phyloP scores from a whole-genome alignment of 768 basidiomycete species.

The Mycena floridula region DNA sequence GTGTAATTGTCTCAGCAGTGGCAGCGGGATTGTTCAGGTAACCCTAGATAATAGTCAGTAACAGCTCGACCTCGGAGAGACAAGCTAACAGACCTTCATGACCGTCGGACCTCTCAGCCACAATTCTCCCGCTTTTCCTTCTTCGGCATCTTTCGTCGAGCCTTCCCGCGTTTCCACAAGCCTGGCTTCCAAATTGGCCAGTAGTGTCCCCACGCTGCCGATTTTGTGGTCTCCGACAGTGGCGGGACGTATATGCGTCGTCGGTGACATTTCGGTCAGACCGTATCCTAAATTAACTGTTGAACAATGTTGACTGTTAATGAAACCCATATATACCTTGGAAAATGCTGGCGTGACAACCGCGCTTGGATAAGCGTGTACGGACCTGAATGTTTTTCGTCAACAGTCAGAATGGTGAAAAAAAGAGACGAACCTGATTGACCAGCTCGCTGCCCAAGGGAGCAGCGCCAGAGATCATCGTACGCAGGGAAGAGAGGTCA shows the following conservation, averaged over 20 bases:
- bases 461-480: not conserved
- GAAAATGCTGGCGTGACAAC: not conserved
- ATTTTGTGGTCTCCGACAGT: slow-evolving; percentile 29
- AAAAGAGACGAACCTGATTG: too few species aligned
- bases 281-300: slow-evolving; percentile 60
- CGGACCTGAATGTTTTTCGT: not conserved
- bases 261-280: slow-evolving; percentile 81
- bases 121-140: slow-evolving; percentile 69
- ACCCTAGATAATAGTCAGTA: slow-evolving; percentile 31
- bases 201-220: slow-evolving; percentile 61
- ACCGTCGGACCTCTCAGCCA: slow-evolving; percentile 75
- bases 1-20: slow-evolving; percentile 60
- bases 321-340: not conserved
- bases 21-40: slow-evolving; percentile 70
- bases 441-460: not conserved
- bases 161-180: slow-evolving; percentile 57
- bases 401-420: too few species aligned
- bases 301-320: not conserved
- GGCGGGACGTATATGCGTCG: slow-evolving; percentile 50
- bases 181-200: slow-evolving; percentile 73
- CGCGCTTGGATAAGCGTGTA: not conserved
- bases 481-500: too few species aligned
- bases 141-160: slow-evolving; percentile 48
- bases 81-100: slow-evolving; percentile 53
- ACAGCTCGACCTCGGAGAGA: not conserved